Conservation (phyloP, 148 eudicot genomes). For the Polygonum aviculare region DNA sequence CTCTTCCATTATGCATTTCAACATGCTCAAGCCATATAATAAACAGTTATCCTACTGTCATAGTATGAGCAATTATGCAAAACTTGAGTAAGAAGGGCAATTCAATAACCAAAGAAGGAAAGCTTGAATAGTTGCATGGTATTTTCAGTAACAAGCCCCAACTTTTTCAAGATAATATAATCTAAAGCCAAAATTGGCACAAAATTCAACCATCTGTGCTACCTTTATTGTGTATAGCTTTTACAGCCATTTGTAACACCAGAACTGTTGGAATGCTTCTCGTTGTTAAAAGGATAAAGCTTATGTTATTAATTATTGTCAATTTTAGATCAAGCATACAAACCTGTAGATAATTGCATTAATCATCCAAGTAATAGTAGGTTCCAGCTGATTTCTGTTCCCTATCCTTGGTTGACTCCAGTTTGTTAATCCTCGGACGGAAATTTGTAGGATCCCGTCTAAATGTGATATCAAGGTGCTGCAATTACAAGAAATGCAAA, state of each 20-base stretch:
- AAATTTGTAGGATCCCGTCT: slow-evolving; percentile 90
- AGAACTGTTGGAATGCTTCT: neutral
- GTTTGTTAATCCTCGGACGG: slow-evolving; percentile 84
- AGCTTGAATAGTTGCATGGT: neutral
- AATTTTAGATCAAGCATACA: neutral
- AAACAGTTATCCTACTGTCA: too few relatives aligned
- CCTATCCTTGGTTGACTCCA: slow-evolving; percentile 89
- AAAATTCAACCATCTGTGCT: neutral
- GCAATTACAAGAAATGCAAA: slow-evolving; percentile 11
- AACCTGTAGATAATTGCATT: slow-evolving; percentile 25
- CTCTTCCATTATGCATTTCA: too few relatives aligned
- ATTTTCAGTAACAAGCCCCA: neutral
- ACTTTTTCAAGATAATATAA: neutral
- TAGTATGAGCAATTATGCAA: too few relatives aligned
- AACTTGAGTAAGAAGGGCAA: too few relatives aligned
- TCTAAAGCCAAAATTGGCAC: neutral
- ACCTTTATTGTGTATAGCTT: neutral
- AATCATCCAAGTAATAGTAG: slow-evolving; percentile 82
- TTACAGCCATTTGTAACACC: neutral
- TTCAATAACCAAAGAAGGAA: too few relatives aligned
- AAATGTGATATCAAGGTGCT: slow-evolving; percentile 87
- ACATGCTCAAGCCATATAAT: too few relatives aligned
- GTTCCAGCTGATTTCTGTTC: slow-evolving; percentile 94
- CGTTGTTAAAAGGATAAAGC: neutral
- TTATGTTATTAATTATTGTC: neutral